Evolutionary conservation across 768 basidiomycete species (phyloP), one percentile per base, ranked within the genome.

Genomic region (Leccinum uliginosum): DNA sequence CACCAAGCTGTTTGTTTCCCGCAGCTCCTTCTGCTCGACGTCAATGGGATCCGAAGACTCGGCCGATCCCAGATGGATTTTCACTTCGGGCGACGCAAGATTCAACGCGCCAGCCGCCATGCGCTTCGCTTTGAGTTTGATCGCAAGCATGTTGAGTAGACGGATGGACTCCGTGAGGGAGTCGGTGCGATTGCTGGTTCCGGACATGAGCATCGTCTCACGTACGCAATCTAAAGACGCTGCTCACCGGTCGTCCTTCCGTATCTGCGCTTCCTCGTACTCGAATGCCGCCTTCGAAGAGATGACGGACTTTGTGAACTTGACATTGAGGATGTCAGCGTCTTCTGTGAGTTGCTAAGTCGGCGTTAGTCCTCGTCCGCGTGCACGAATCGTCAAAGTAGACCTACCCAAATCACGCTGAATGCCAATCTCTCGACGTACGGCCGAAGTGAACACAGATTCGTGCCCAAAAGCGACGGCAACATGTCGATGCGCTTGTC

Each of bases 71-170:
- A 98, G 78, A 62, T 98, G 87, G 59, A 99, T 98, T 71, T 95
- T 98, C 71, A 99, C 91, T 78, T 99, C 97, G 0, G 97, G 96
- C 0, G 97, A 98, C 1, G 97, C 96, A 23, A 99, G 86, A 58
- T 98, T 98, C 40, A 99, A 81, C 10, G 97, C 97, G n/a, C 97
- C 97, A 0, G 93, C 94, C 17, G 81, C 85, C 92, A 98, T 98
- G 17, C 97, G 82, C 27, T 80, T 82, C 6, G 83, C 88, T 67
- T 85, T 91, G 53, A 99, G 79, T 64, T 95, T 91, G 69, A 82
- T 81, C 0, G 96, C 95, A 7, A 99, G 80, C 0, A 77, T 67
- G 68, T 99, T 98, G 53, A 99, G 84, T 1, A 98, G 78, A 1
- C 97, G 86, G 48, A 98, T 92, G 59, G 89, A 85, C 52, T 84